Base-by-base conservation (phyloP, 257 asterid species). In the Oldenlandia corymbosa region DNA sequence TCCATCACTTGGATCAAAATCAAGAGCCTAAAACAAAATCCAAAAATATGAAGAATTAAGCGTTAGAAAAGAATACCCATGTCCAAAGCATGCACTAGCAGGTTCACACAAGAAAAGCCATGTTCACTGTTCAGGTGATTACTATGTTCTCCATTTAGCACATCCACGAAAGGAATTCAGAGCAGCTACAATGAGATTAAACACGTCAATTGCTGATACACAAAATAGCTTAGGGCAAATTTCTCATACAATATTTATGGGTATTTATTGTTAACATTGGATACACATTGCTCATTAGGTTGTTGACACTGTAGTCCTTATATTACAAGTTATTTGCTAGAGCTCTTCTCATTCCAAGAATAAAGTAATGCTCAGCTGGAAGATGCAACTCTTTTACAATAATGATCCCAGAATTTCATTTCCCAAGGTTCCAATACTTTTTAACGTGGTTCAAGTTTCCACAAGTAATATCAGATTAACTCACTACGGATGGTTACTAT, bases 1-100 rank as follows among this genome's bases (percentile, higher is more conserved):
- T n/a, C 85, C 96, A 76, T 90, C 96, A 32, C 72, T 85, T 26
- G 96, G 95, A 70, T 90, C 96, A 46, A 90, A 83, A 71, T 90
- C 96, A 58, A 87, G 84, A 59, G 99, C 97, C 96, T 91, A 89
- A 58, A 60, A n/a, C n/a, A n/a, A n/a, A 58, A 81, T 69, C 46
- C 76, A 75, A 60, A 53, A 57, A 26, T 27, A 59, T 58, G 24
- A 52, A 52, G n/a, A 60, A 54, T 16, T 7, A 14, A 23, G 30
- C 17, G n/a, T n/a, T n/a, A n/a, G n/a, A n/a, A n/a, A n/a, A 41
- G 2, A 10, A 47, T 10, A 30, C 0, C 7, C 28, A 51, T 27
- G 26, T 6, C 31, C 50, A 28, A 39, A 23, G 26, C 31, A 24
- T 23, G 28, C 45, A 55, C 9, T 31, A 9, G 53, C 41, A 10